Percentiles rank a stretch among this genome's conserved stretches.
Conservation (phyloP, 2,329 filamentous ascomycete species). For the Lachnellula cervina region DNA sequence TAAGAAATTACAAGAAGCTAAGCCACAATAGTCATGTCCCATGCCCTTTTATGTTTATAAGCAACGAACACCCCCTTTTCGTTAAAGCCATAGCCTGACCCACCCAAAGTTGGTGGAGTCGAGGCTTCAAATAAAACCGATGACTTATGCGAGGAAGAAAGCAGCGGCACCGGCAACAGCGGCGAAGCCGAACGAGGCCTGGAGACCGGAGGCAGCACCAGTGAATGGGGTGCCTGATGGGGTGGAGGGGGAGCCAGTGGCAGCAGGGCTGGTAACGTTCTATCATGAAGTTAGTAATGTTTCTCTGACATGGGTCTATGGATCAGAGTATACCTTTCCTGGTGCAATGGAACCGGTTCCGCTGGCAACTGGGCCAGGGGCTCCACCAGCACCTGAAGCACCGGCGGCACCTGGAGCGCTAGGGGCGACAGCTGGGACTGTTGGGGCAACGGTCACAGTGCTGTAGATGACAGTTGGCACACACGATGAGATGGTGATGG, state of each 20-base stretch:
- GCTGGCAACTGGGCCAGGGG: not conserved
- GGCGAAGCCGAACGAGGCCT: slow-evolving; percentile 31
- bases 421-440: slow-evolving; percentile 10
- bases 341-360: slow-evolving; percentile 13
- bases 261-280: slow-evolving; percentile 9
- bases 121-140: slow-evolving; percentile 19
- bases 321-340: not conserved
- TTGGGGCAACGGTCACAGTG: slow-evolving; percentile 25
- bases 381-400: not conserved
- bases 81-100: slow-evolving; percentile 29
- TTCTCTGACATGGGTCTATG: not conserved
- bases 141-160: slow-evolving; percentile 32
- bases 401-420: too few species aligned
- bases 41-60: not conserved
- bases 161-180: slow-evolving; percentile 21
- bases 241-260: not conserved
- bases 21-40: not conserved
- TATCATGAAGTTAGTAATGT: slow-evolving; percentile 1
- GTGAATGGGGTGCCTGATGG: slow-evolving; percentile 20
- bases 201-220: slow-evolving; percentile 28
- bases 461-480: slow-evolving; percentile 23
- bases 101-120: slow-evolving; percentile 18
- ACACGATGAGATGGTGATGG: slow-evolving; percentile 23
- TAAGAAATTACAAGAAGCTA: slow-evolving; percentile 14
- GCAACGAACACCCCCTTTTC: slow-evolving; percentile 14